Conservation (phyloP, 495 filamentous ascomycete species). For the Bacidia gigantensis region DNA sequence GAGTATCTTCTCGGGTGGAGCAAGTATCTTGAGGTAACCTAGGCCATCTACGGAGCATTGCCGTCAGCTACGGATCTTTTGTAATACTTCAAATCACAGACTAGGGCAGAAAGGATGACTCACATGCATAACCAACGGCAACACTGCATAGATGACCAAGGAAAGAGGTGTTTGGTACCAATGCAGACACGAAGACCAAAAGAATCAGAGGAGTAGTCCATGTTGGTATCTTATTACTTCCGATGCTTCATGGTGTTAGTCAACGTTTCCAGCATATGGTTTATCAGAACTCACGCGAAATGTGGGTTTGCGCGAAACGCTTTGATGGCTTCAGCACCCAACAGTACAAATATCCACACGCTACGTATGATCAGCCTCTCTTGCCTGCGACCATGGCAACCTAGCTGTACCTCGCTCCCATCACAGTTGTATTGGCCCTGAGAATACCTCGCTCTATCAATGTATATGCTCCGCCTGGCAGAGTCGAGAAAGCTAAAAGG, state of each 20-base stretch:
- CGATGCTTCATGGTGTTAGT: constrained; percentile 27
- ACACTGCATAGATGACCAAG: constrained; percentile 78
- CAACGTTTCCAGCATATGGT: constrained; percentile 18
- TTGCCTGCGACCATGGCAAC: neutral
- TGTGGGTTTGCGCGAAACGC: constrained; percentile 60
- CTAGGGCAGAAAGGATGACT: constrained; percentile 20
- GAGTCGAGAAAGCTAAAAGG: constrained; percentile 55
- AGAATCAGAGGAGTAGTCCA: constrained; percentile 77
- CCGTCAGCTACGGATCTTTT: neutral
- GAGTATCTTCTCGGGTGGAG: constrained; percentile 66
- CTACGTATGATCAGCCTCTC: constrained; percentile 26
- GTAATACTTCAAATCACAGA: neutral
- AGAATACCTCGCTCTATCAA: constrained; percentile 55
- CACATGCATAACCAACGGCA: constrained; percentile 72
- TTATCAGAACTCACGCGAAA: constrained; percentile 37
- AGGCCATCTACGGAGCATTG: constrained; percentile 48
- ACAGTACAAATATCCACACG: constrained; percentile 81
- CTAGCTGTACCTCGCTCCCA: constrained; percentile 64
- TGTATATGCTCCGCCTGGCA: constrained; percentile 61
- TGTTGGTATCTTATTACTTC: constrained; percentile 67
- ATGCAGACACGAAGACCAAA: constrained; percentile 52
- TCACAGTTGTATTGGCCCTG: constrained; percentile 48
- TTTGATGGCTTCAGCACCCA: constrained; percentile 72
- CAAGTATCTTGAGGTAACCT: constrained; percentile 72
- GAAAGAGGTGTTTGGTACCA: constrained; percentile 69